These are phyloP conservation scores for Diplodia intermedia DNA, from an alignment of 2,329 filamentous ascomycete species.

Conservation along the genomic window DNA sequence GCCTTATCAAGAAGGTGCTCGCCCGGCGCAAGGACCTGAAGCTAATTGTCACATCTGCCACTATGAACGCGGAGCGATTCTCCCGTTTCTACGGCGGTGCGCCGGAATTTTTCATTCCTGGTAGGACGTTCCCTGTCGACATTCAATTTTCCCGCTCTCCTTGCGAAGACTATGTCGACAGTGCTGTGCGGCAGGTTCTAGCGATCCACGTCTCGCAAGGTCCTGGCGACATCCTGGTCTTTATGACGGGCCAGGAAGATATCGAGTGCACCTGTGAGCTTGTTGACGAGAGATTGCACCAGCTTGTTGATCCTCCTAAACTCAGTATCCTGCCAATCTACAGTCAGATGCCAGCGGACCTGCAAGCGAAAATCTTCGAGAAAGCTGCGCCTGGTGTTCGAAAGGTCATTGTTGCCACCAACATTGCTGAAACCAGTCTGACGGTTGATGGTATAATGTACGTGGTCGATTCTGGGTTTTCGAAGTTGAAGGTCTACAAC, in stretches of 20 bases:
- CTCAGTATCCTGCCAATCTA: conserved; percentile 96
- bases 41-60: conserved; percentile 95
- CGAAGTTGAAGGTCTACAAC: conserved; percentile 98
- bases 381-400: conserved; percentile 86
- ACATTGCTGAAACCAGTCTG: conserved; percentile 97
- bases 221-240: conserved; percentile 90
- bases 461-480: conserved; percentile 94
- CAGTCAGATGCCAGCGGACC: conserved; percentile 98
- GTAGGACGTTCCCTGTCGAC: conserved; percentile 95
- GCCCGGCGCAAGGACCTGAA: conserved; percentile 89
- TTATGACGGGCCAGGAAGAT: conserved; percentile 99
- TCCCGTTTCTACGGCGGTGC: conserved; percentile 95
- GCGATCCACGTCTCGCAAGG: conserved; percentile 97
- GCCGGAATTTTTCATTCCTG: conserved; percentile 95
- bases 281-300: conserved; percentile 82
- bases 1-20: conserved; percentile 95
- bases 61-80: conserved; percentile 97
- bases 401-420: conserved; percentile 97
- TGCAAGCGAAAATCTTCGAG: conserved; percentile 98
- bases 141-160: conserved; percentile 94
- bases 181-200: conserved; percentile 92
- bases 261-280: conserved; percentile 97
- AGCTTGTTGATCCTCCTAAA: conserved; percentile 92
- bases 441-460: conserved; percentile 99
- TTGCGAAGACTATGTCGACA: conserved; percentile 97